Evolutionary conservation across 78 protist species (phyloP).

Genomic region (Bodo saltans): DNA sequence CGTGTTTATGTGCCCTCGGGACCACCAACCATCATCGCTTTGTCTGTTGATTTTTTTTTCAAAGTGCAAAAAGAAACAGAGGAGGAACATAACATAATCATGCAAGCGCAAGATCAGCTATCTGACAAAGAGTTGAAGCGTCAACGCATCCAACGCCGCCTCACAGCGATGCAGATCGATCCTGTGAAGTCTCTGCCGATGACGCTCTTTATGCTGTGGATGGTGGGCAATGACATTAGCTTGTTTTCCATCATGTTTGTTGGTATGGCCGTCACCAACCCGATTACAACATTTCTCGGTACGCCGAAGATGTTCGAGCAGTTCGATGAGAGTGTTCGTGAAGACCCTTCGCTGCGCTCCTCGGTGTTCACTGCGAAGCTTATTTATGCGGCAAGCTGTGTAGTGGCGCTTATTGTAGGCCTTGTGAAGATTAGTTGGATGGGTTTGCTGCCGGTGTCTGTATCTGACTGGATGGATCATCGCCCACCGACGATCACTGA

Average conservation of each 20-base stretch:
- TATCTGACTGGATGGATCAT: conserved; percentile 22
- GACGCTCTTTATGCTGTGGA: conserved; percentile 5
- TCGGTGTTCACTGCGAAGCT: background rate
- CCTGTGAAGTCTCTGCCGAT: conserved; percentile 6
- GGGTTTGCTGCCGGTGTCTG: background rate
- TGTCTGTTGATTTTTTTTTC: no score
- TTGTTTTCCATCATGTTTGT: conserved; percentile 35
- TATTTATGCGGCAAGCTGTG: background rate
- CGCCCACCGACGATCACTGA: background rate
- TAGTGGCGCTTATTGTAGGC: background rate
- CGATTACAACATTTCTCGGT: background rate
- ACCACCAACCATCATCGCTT: no score
- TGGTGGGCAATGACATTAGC: conserved; percentile 13
- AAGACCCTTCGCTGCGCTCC: background rate
- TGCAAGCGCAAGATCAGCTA: no score
- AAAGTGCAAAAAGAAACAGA: no score
- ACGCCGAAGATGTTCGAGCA: background rate
- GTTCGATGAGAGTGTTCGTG: background rate
- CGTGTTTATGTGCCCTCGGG: no score
- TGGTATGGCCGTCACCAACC: conserved; percentile 9
- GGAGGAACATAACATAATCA: no score
- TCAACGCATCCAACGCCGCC: no score
- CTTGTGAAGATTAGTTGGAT: background rate
- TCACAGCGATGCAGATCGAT: conserved; percentile 46
- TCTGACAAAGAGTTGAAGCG: no score